A percentile compares a stretch with the other conserved stretches of the same genome.
Conservation (phyloP, 352 stramenopile genomes). For the Labyrinthula sp. region DNA sequence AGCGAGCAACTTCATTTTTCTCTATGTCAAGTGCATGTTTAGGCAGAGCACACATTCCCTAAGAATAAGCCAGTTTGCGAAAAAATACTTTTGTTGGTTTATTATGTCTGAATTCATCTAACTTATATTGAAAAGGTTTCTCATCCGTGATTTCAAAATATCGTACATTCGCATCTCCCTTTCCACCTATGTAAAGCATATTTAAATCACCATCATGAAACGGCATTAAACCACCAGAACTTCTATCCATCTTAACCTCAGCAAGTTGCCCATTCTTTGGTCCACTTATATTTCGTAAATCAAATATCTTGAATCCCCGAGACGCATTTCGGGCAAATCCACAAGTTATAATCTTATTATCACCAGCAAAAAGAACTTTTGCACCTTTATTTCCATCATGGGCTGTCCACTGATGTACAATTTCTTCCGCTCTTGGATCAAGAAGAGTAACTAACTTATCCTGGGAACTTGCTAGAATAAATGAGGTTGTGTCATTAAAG, state of each 20-base stretch:
- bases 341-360: slow-evolving; percentile 82
- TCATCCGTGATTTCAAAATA: slow-evolving; percentile 94
- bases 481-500: slow-evolving; percentile 83
- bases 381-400: slow-evolving; percentile 91
- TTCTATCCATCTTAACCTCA: slow-evolving; percentile 47
- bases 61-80: slow-evolving; percentile 41
- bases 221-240: slow-evolving; percentile 90
- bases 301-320: slow-evolving; percentile 75
- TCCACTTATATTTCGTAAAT: slow-evolving; percentile 45
- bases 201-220: slow-evolving; percentile 94
- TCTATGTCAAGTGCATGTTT: slow-evolving; percentile 94
- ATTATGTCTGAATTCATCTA: slow-evolving; percentile 26
- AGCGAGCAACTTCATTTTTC: slow-evolving; percentile 78
- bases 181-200: slow-evolving; percentile 89
- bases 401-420: slow-evolving; percentile 39
- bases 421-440: slow-evolving; percentile 65
- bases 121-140: slow-evolving; percentile 38
- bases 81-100: slow-evolving; percentile 1
- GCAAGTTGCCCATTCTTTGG: slow-evolving; percentile 33
- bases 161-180: slow-evolving; percentile 95
- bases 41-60: slow-evolving; percentile 93
- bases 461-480: slow-evolving; percentile 81
- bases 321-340: slow-evolving; percentile 86
- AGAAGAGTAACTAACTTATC: slow-evolving; percentile 91
- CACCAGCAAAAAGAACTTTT: slow-evolving; percentile 86